A percentile compares a stretch with the other conserved stretches of the same genome.
These are phyloP conservation scores for Acer campestre DNA, from an alignment of 345 rosid genomes.

Conservation along the genomic window DNA sequence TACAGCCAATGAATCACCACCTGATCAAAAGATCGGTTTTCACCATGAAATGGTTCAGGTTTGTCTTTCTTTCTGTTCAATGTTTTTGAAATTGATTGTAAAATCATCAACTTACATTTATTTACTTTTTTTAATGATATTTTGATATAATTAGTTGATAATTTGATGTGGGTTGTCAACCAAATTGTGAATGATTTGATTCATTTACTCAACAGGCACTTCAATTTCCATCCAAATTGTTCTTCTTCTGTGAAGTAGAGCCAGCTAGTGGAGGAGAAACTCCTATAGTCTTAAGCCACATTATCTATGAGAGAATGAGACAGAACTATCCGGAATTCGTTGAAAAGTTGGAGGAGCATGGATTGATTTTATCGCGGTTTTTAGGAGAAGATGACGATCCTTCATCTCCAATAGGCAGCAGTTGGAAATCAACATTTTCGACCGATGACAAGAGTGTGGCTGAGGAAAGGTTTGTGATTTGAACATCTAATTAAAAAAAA, in stretches of 20 bases:
- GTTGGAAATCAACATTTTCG: conserved; percentile 91
- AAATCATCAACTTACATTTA: no score
- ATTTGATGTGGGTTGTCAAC: no score
- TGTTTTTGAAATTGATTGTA: no score
- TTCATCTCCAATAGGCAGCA: conserved; percentile 84
- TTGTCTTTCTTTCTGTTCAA: no score
- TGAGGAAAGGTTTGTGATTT: conserved; percentile 56
- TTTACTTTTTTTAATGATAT: no score
- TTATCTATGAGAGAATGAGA: conserved; percentile 77
- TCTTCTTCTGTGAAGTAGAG: conserved; percentile 89
- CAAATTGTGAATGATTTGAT: no score
- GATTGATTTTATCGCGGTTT: conserved; percentile 58
- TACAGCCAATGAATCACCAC: conserved; percentile 93
- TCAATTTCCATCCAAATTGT: conserved; percentile 84
- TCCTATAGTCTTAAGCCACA: conserved; percentile 82
- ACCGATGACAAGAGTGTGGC: conserved; percentile 73
- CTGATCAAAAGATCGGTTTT: conserved; percentile 86
- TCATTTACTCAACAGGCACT: conserved; percentile 51
- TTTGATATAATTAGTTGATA: not conserved
- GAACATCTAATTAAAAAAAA: not conserved
- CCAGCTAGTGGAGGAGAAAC: conserved; percentile 88
- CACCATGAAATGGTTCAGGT: conserved; percentile 99
- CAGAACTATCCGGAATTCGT: conserved; percentile 71
- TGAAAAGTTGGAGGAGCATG: conserved; percentile 60
- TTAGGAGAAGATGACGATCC: conserved; percentile 78